Base-by-base conservation (phyloP, 2,329 filamentous ascomycete species). In the Fusarium chaquense region DNA sequence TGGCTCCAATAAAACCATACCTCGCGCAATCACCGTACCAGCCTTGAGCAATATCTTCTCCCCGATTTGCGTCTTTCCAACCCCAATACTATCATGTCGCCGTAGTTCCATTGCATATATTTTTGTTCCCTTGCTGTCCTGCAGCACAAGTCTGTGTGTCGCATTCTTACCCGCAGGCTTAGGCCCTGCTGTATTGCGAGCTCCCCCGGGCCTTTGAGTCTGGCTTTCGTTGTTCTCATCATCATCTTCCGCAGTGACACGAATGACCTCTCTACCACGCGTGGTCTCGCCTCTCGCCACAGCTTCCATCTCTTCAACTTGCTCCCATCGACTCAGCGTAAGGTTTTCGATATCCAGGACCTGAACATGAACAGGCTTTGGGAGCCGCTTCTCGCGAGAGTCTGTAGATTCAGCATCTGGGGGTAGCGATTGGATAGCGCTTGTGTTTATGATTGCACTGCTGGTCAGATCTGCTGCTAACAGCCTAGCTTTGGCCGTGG, bases 271-370 rank as follows among this genome's bases (percentile, higher is more conserved):
- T 12, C 94, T 83, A 0, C 96, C 96, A 41, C 89, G 87, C 1
- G 86, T 93, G 69, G 84, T 87, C 80, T 95, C 92, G 1, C 93
- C 93, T 15, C 91, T 85, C 74, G 91, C 89, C 45, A 89, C 83
- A 44, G 89, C 87, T 78, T 95, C 92, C 9, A 96, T 88, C 35
- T 90, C 89, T 78, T 98, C 93, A 33, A 97, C 87, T 78, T 98
- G 93, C 69, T 93, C 91, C 93, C 94, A 97, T 53, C 91, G 87
- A 73, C 91, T 93, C 54, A 87, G 85, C 3, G 90, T 87, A 22
- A 98, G 86, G 76, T 98, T 94, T 76, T 97, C 91, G 10, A 98
- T 84, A 73, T 97, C 94, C 2, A 97, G 82, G 1, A 98, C 87
- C 78, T 98, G 96, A 2, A 96, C 90, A 5, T 91, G 84, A 1